Conservation (phyloP, 73 alveolate genomes). For the Tetrahymena elliotti region DNA sequence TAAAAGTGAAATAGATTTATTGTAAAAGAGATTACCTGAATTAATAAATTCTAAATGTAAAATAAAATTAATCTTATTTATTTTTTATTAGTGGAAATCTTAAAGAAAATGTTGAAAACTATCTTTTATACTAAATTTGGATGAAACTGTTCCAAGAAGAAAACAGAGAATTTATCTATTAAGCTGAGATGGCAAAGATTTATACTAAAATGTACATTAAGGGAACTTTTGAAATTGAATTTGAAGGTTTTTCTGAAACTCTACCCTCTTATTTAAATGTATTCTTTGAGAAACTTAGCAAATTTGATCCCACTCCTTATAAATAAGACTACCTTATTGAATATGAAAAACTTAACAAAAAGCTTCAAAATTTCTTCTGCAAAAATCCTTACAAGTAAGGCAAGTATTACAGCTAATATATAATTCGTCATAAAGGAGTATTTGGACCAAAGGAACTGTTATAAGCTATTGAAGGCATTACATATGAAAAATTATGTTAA, state of each 20-base stretch:
- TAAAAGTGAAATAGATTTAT: too few species aligned
- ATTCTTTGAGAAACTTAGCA: not conserved
- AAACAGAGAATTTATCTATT: not conserved
- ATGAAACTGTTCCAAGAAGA: not conserved
- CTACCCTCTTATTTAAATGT: not conserved
- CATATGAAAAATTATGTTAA: conserved; percentile 10
- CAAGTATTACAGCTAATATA: not conserved
- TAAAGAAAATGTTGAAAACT: not conserved
- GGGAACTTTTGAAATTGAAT: not conserved
- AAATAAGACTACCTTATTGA: not conserved
- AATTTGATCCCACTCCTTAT: not conserved
- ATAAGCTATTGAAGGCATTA: not conserved
- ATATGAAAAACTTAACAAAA: not conserved
- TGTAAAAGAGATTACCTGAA: too few species aligned
- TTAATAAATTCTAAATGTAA: too few species aligned
- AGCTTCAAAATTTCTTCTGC: not conserved
- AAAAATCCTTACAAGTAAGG: not conserved
- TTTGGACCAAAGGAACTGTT: not conserved
- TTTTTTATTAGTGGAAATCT: not conserved
- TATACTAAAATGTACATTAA: not conserved
- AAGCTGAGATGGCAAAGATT: not conserved
- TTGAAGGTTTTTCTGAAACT: not conserved
- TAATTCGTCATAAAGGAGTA: not conserved
- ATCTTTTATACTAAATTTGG: not conserved
- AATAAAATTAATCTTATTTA: too few species aligned